Evolutionary conservation across 73 alveolate species (phyloP).

Genomic region (Tetrahymena borealis): DNA sequence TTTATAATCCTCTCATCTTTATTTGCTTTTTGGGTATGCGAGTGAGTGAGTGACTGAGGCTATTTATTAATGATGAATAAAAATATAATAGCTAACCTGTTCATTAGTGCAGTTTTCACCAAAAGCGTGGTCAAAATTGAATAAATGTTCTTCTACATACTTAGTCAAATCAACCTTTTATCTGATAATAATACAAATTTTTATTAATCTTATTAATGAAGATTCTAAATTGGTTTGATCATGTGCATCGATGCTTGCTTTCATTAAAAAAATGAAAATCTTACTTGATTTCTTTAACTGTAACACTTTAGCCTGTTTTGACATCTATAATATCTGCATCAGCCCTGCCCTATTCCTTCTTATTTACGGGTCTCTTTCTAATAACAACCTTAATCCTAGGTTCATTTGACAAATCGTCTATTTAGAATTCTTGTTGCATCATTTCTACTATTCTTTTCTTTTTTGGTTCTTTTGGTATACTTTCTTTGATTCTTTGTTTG

Average conservation of each 20-base stretch:
- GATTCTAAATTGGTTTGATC: neutral
- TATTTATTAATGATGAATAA: neutral
- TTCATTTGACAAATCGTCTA: slow-evolving; percentile 25
- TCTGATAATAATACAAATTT: slow-evolving; percentile 22
- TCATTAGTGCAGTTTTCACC: slow-evolving; percentile 90
- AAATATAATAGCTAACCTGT: too few species aligned
- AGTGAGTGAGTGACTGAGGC: too few species aligned
- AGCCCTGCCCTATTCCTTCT: slow-evolving; percentile 80
- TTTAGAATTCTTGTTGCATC: neutral
- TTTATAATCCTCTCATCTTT: neutral
- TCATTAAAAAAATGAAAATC: neutral
- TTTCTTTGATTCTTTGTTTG: neutral
- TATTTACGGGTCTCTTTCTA: slow-evolving; percentile 98
- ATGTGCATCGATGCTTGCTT: neutral
- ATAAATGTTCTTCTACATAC: slow-evolving; percentile 96
- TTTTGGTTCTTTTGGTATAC: neutral
- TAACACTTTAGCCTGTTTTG: slow-evolving; percentile 64
- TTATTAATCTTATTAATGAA: neutral
- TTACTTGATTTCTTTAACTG: slow-evolving; percentile 95
- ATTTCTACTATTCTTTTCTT: neutral
- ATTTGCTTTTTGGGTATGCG: too few species aligned
- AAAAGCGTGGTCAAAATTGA: slow-evolving; percentile 90
- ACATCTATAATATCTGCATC: slow-evolving; percentile 88
- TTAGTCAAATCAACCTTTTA: slow-evolving; percentile 97
- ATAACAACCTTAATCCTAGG: slow-evolving; percentile 98